These are phyloP conservation scores for Neurospora sp. DNA, from an alignment of 2,329 filamentous ascomycete genomes.

Conservation along the genomic window DNA sequence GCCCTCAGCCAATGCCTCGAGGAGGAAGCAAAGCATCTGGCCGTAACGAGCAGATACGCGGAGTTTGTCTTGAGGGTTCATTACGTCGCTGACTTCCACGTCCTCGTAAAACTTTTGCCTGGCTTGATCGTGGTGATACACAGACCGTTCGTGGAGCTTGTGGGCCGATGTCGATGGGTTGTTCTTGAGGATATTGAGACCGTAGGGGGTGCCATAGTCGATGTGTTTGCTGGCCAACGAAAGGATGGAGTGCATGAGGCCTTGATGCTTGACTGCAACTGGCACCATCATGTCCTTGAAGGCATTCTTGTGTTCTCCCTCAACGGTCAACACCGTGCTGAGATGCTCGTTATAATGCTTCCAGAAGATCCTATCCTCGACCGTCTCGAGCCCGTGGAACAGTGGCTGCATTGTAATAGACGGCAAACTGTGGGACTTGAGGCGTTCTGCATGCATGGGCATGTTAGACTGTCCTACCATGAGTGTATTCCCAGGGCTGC, in stretches of 20 bases:
- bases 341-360: constrained; percentile 74
- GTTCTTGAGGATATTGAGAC: constrained; percentile 39
- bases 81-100: constrained; percentile 39
- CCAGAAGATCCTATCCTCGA: constrained; percentile 70
- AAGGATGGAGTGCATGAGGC: constrained; percentile 84
- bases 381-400: constrained; percentile 72
- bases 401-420: constrained; percentile 53
- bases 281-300: constrained; percentile 79
- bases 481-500: constrained; percentile 7
- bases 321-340: constrained; percentile 72
- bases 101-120: constrained; percentile 41
- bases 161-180: constrained; percentile 37
- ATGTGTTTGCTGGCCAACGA: constrained; percentile 74
- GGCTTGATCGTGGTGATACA: constrained; percentile 46
- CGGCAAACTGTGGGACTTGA: constrained; percentile 39
- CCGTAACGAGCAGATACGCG: constrained; percentile 47
- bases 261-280: constrained; percentile 68
- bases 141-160: constrained; percentile 39
- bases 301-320: constrained; percentile 71
- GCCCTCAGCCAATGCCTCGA: constrained; percentile 49
- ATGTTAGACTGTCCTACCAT: constrained; percentile 1
- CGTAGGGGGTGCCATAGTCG: constrained; percentile 49
- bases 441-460: constrained; percentile 31
- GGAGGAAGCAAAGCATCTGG: constrained; percentile 52
- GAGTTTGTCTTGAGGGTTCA: constrained; percentile 27